These are phyloP conservation scores for Mortierella sp. DNA, from an alignment of 371 early-diverging fungal genomes.

Conservation along the genomic window DNA sequence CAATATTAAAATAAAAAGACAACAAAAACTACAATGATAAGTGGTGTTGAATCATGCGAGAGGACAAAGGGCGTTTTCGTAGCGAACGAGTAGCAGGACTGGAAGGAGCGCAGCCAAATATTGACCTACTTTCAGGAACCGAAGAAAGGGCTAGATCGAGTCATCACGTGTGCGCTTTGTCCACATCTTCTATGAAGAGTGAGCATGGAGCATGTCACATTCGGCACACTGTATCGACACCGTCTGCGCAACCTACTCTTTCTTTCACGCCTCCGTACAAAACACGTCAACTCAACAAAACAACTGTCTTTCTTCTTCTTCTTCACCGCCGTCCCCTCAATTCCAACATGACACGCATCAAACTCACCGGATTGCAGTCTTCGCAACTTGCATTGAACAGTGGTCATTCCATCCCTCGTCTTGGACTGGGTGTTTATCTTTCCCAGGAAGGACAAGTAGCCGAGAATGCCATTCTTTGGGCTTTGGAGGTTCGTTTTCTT, in stretches of 20 bases:
- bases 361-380: constrained; percentile 15
- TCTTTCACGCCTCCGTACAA: neutral
- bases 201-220: too few species aligned
- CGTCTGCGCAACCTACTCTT: too few species aligned
- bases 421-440: constrained; percentile 41
- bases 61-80: neutral
- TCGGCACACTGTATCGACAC: too few species aligned
- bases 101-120: too few species aligned
- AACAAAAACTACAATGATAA: neutral
- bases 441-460: constrained; percentile 25
- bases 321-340: neutral
- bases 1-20: neutral
- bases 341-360: constrained; percentile 11
- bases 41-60: too few species aligned
- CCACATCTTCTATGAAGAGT: too few species aligned
- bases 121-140: too few species aligned
- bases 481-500: constrained; percentile 23
- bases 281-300: too few species aligned
- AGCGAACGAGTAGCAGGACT: too few species aligned
- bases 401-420: constrained; percentile 33
- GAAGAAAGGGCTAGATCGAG: too few species aligned
- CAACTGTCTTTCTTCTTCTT: neutral
- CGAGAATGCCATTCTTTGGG: constrained; percentile 21
- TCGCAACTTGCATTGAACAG: constrained; percentile 18
- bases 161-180: too few species aligned